Base-by-base conservation (phyloP, 2,329 filamentous ascomycete species). In the Penicillium sp. region DNA sequence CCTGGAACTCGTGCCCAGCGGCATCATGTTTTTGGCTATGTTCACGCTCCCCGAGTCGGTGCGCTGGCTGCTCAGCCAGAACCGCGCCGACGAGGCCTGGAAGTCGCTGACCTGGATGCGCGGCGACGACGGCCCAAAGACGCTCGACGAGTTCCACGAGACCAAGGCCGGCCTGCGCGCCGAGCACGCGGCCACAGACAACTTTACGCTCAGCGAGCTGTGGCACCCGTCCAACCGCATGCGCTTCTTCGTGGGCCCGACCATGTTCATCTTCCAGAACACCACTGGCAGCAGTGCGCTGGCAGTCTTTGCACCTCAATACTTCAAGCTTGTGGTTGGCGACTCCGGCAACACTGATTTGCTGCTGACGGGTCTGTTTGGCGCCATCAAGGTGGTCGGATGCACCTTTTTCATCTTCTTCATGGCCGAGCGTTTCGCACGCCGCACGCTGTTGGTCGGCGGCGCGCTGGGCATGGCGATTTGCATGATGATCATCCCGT, bases 251-350 rank as follows among this genome's bases (percentile, higher is more conserved):
- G 70, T 74, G 5, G 76, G 74, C 1, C 73, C 76, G 35, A 65
- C 69, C 9, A 68, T 80, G 52, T 80, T 80, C 63, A 74, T 71
- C 3, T 76, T 75, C 4, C 77, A 79, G 56, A 77, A 79, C 58
- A 73, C 77, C 1, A 81, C 77, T 4, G 78, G 78, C 12, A 77
- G 77, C 7, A 80, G 77, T 0, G 77, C 78, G 0, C 75, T 80
- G 58, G 77, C 77, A 20, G 79, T 79, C 62, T 81, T 78, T 58
- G 76, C 75, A 0, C 77, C 78, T 5, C 77, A 81, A 61, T 80
- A 79, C 65, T 80, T 81, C 66, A 77, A 74, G 52, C 67, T 79
- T 0, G 68, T 80, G 21, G 76, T 78, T 14, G 76, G 75, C 5
- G 59, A 55, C 33, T 64, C 65, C 33, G 72, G 70, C 1, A 70